These are phyloP conservation scores for Populus simonii DNA, from an alignment of 345 rosid genomes.

Conservation along the genomic window DNA sequence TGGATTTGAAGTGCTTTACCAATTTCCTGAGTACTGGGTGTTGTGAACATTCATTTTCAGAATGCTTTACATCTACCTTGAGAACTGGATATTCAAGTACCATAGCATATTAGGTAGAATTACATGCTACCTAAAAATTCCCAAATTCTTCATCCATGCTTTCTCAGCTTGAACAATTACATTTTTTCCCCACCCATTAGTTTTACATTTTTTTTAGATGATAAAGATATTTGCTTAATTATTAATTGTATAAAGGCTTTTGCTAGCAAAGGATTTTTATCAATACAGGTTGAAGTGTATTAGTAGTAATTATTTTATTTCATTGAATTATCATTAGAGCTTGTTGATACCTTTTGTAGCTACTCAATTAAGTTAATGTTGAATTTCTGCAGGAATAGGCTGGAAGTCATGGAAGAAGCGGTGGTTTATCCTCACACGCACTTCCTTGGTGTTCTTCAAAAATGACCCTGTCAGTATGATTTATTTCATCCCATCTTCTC, in stretches of 20 bases:
- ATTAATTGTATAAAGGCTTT: neutral
- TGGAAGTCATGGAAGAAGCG: slow-evolving; percentile 99
- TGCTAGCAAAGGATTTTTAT: neutral
- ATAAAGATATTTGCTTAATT: neutral
- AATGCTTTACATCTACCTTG: neutral
- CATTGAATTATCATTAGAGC: neutral
- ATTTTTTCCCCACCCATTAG: neutral
- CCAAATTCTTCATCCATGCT: neutral
- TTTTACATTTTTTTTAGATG: neutral
- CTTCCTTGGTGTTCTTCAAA: slow-evolving; percentile 96
- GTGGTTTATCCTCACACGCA: slow-evolving; percentile 95
- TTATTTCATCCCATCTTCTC: slow-evolving; percentile 1
- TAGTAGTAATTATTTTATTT: neutral
- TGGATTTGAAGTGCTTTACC: neutral
- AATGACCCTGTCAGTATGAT: slow-evolving; percentile 86
- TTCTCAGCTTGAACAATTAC: neutral
- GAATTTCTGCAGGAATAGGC: slow-evolving; percentile 70
- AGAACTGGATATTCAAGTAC: neutral
- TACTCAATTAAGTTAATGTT: neutral
- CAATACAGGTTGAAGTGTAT: neutral
- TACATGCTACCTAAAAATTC: neutral
- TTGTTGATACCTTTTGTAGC: neutral
- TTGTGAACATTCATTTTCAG: neutral
- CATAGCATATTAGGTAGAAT: neutral
- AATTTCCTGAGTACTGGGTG: neutral